phyloP scores from a whole-genome alignment of 2,329 filamentous ascomycete species.

The Allantophomopsis cytisporea region DNA sequence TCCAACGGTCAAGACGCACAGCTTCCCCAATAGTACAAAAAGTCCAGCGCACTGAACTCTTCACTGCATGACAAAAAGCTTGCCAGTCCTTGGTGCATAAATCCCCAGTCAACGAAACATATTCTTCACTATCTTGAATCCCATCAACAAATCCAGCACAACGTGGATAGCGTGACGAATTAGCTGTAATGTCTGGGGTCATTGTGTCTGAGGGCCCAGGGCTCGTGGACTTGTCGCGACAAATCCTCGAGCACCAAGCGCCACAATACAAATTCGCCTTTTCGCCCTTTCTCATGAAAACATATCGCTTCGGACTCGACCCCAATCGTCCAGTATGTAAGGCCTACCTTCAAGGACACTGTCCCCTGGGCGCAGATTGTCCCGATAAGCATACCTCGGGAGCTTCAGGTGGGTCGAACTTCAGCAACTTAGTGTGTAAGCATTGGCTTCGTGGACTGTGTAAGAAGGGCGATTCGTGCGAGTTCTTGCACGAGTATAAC shows the following conservation, averaged over 20 bases:
- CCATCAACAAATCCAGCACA: no score
- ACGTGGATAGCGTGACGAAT: no score
- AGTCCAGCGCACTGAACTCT: no score
- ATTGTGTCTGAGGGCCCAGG: conserved; percentile 9
- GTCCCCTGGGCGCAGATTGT: conserved; percentile 72
- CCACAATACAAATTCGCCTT: conserved; percentile 65
- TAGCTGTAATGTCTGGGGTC: no score
- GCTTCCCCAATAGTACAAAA: no score
- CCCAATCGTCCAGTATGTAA: conserved; percentile 72
- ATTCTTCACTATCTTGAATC: no score
- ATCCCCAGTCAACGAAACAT: no score
- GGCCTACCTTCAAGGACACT: conserved; percentile 74
- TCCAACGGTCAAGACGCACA: no score
- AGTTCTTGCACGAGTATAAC: conserved; percentile 98
- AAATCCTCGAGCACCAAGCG: conserved; percentile 42
- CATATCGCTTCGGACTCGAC: conserved; percentile 74
- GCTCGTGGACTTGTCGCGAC: conserved; percentile 14
- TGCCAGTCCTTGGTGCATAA: no score
- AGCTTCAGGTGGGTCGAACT: conserved; percentile 30
- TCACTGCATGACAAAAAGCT: no score
- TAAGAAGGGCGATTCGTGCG: conserved; percentile 94
- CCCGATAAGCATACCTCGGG: conserved; percentile 59
- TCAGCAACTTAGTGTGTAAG: conserved; percentile 88
- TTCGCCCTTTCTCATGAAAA: conserved; percentile 69
- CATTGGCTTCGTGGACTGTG: conserved; percentile 95